Evolutionary conservation across 169 alveolate species (phyloP).

Genomic region (Eimeria zaria): DNA sequence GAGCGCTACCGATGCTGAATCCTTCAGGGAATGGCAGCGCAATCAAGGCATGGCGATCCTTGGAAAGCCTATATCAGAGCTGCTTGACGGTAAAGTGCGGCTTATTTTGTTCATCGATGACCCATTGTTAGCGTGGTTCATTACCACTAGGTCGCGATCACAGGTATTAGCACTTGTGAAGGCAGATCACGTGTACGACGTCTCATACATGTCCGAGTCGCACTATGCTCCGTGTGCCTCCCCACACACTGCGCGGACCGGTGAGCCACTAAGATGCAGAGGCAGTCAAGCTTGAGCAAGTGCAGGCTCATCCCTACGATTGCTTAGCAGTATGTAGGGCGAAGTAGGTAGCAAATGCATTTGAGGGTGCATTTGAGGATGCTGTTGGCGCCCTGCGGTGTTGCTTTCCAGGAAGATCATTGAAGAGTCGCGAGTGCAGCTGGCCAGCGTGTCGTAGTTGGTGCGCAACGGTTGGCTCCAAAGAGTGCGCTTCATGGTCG

Average conservation of each 20-base stretch:
- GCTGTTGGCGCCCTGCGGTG: background rate
- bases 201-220: slow-evolving; percentile 65
- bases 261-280: slow-evolving; percentile 18
- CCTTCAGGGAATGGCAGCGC: slow-evolving; percentile 77
- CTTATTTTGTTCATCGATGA: slow-evolving; percentile 67
- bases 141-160: slow-evolving; percentile 49
- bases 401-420: slow-evolving; percentile 5
- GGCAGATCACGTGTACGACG: slow-evolving; percentile 77
- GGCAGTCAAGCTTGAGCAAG: background rate
- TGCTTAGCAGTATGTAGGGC: background rate
- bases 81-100: slow-evolving; percentile 45
- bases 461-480: slow-evolving; percentile 32
- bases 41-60: slow-evolving; percentile 38
- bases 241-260: slow-evolving; percentile 49
- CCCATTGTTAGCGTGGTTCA: slow-evolving; percentile 79
- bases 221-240: slow-evolving; percentile 75
- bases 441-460: slow-evolving; percentile 65
- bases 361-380: background rate
- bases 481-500: slow-evolving; percentile 35
- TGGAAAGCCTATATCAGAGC: slow-evolving; percentile 19
- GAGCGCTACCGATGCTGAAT: slow-evolving; percentile 20
- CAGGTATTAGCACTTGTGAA: slow-evolving; percentile 70
- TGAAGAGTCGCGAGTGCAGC: slow-evolving; percentile 9
- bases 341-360: background rate
- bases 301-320: background rate